Conservation (phyloP, 163 green algal genomes). For the Volvox carteri region DNA sequence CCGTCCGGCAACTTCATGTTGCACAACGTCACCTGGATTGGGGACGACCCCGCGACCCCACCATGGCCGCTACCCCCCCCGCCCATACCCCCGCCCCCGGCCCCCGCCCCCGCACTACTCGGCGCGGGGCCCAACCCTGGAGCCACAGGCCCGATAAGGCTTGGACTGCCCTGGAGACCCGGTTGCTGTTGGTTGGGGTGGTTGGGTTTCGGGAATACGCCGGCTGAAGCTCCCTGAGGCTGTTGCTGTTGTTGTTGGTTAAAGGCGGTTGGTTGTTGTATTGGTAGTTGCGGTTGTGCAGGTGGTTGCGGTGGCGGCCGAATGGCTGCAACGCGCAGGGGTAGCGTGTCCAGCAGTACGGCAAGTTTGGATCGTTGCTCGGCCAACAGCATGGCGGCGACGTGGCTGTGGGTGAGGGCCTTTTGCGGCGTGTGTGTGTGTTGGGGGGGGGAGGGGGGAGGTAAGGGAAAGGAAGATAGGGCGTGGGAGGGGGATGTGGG, state of each 20-base stretch:
- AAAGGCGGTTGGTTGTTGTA: not conserved
- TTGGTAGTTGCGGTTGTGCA: not conserved
- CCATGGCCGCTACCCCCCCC: not conserved
- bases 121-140: not conserved
- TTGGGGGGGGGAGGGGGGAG: too few species aligned
- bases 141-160: too few species aligned
- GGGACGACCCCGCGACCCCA: not conserved
- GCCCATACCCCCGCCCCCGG: not conserved
- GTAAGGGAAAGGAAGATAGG: not conserved
- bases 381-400: constrained; percentile 47
- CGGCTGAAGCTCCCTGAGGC: too few species aligned
- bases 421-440: not conserved
- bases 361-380: constrained; percentile 51
- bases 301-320: not conserved
- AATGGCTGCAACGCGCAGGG: constrained; percentile 31
- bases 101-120: not conserved
- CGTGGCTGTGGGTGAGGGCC: constrained; percentile 47
- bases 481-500: not conserved
- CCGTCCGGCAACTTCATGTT: constrained; percentile 55
- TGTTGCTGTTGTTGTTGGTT: not conserved
- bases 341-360: constrained; percentile 39
- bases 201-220: too few species aligned
- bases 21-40: constrained; percentile 45
- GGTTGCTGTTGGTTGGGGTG: too few species aligned
- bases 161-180: too few species aligned